Evolutionary conservation across 2,329 filamentous ascomycete genomes (phyloP).

Genomic region (Fusarium sp.): DNA sequence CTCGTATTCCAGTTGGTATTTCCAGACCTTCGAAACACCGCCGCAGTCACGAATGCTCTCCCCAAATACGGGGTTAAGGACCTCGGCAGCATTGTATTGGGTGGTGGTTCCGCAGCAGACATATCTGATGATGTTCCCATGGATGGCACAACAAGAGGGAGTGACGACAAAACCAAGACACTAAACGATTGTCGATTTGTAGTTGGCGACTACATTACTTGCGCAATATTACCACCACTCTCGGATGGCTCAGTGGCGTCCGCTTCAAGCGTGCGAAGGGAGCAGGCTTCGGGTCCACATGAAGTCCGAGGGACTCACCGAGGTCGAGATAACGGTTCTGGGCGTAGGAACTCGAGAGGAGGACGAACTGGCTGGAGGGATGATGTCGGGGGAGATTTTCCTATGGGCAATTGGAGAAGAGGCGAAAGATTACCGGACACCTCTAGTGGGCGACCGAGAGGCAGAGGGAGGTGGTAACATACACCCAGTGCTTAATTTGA

Average conservation of each 20-base stretch:
- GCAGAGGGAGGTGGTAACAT: conserved; percentile 44
- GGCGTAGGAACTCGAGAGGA: conserved; percentile 48
- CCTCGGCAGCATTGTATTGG: conserved; percentile 82
- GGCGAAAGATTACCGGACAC: conserved; percentile 70
- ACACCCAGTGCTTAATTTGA: conserved; percentile 1
- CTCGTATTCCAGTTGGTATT: conserved; percentile 90
- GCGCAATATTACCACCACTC: conserved; percentile 80
- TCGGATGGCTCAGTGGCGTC: conserved; percentile 78
- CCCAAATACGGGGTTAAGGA: conserved; percentile 79
- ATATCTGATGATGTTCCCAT: conserved; percentile 51
- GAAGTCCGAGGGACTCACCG: conserved; percentile 38
- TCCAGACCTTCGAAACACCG: conserved; percentile 68
- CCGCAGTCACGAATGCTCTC: conserved; percentile 38
- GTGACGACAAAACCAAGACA: conserved; percentile 75
- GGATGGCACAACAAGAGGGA: conserved; percentile 47
- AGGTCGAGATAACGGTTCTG: conserved; percentile 43
- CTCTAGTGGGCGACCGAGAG: conserved; percentile 45
- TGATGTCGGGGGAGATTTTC: conserved; percentile 49
- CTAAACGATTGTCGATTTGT: conserved; percentile 82
- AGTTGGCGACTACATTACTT: conserved; percentile 87
- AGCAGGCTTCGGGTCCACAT: conserved; percentile 29
- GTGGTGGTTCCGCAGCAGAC: conserved; percentile 60
- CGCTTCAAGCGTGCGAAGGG: conserved; percentile 52
- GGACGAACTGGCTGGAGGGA: conserved; percentile 52
- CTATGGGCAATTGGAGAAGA: conserved; percentile 72